These are phyloP conservation scores for Fusarium armeniacum DNA, from an alignment of 2,329 filamentous ascomycete species.

Conservation along the genomic window DNA sequence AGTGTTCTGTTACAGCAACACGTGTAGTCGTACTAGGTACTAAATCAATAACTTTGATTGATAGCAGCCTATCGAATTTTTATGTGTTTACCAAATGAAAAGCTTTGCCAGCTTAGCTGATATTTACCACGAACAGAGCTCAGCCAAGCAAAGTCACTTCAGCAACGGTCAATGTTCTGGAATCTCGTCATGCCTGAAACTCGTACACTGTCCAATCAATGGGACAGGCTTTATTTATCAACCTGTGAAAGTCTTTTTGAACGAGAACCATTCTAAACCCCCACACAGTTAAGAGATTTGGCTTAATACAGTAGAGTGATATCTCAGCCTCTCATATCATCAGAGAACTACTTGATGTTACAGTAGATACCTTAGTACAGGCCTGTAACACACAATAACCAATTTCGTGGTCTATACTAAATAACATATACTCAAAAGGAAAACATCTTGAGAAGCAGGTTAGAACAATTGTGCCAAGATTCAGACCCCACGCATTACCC, in stretches of 20 bases:
- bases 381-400: not conserved
- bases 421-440: not conserved
- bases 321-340: not conserved
- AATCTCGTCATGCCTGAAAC: conserved; percentile 10
- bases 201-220: conserved; percentile 23
- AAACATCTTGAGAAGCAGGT: not conserved
- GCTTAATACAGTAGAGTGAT: not conserved
- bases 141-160: not conserved
- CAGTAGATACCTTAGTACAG: not conserved
- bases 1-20: conserved; percentile 15
- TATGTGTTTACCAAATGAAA: not conserved
- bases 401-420: not conserved
- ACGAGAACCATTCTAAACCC: conserved; percentile 15
- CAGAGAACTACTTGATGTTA: not conserved
- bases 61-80: not conserved
- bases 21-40: not conserved
- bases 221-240: conserved; percentile 6
- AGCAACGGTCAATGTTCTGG: not conserved
- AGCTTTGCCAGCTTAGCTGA: not conserved
- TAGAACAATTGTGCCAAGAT: not conserved
- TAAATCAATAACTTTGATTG: not conserved
- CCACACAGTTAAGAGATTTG: conserved; percentile 12
- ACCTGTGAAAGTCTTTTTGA: conserved; percentile 19
- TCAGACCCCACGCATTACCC: not conserved
- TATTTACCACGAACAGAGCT: not conserved